phyloP scores from a whole-genome alignment of 768 basidiomycete species.

The Inosperma sp. region DNA sequence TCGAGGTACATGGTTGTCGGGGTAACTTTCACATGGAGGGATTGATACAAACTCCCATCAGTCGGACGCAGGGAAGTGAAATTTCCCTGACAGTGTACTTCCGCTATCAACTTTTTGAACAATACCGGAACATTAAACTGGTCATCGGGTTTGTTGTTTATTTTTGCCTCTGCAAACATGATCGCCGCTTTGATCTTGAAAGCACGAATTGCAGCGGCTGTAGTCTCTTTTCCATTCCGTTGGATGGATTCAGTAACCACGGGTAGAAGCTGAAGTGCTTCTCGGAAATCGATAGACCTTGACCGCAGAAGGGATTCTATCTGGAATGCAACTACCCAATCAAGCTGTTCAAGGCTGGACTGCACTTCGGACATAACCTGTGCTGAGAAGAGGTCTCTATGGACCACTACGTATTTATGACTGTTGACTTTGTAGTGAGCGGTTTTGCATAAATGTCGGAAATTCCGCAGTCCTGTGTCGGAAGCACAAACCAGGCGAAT shows the following conservation, averaged over 20 bases:
- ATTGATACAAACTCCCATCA: conserved; percentile 29
- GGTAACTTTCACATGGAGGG: conserved; percentile 37
- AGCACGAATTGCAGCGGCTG: conserved; percentile 18
- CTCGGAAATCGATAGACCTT: conserved; percentile 42
- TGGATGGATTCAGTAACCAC: conserved; percentile 28
- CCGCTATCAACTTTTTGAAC: background rate
- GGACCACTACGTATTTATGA: conserved; percentile 36
- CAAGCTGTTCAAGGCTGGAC: conserved; percentile 30
- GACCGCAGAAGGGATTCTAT: conserved; percentile 42
- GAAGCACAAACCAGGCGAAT: conserved; percentile 46
- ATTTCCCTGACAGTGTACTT: no score
- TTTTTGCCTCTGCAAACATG: no score
- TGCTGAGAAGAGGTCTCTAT: conserved; percentile 42
- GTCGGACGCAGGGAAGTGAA: conserved; percentile 21
- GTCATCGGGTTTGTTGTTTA: no score
- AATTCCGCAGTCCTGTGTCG: conserved; percentile 29
- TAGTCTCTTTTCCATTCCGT: conserved; percentile 31
- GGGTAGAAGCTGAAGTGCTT: conserved; percentile 42
- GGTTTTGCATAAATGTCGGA: conserved; percentile 33
- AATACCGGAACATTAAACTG: no score
- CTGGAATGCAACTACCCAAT: conserved; percentile 56
- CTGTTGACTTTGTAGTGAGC: conserved; percentile 35
- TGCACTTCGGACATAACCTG: conserved; percentile 28
- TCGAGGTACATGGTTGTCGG: conserved; percentile 49
- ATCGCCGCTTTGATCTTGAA: background rate